Base-by-base conservation (phyloP, 306 rosid species). In the Luffa acutangula region DNA sequence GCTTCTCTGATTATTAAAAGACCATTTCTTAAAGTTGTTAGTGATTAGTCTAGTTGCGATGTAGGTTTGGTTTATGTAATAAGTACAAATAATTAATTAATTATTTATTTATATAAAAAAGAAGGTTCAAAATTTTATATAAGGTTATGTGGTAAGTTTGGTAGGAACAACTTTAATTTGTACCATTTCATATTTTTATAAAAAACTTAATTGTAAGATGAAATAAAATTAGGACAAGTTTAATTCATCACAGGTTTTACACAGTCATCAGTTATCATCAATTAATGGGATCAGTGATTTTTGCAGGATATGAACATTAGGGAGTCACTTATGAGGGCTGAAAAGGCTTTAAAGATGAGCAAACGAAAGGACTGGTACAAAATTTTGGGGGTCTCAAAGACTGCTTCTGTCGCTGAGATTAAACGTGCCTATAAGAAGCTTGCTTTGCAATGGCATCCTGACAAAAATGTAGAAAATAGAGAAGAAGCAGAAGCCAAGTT, bases 391-490 rank as follows among this genome's bases (percentile, higher is more conserved):
- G 87, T 96, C 80, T 91, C 99, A 33, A 96, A 90, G 85, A 88
- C 90, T 5, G 84, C 98, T 20, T 86, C 96, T 1, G 85, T 89
- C 6, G 69, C 96, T n/a, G 99, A 96, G 60, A 96, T 96, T 58
- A 96, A 96, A 81, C 96, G 98, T 13, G 97, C 98, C 80, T 96
- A 96, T 85, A 96, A 96, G 91, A 96, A 90, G 84, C 98, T 96
- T 56, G 99, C 99, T 73, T 87, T 96, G 87, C 99, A 93, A 82
- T 96, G 98, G 98, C 99, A 96, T 83, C 99, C 99, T 1, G 99
- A 96, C 81, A 96, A 96, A 90, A 96, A 96, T 72, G 99, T 93
- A 0, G 92, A 88, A 14, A 93, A 91, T 7, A 90, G 99, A 82
- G 96, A 91, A 88, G 98, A 89, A 87, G 99, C 99, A 42, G 99